phyloP scores from a whole-genome alignment of 2,329 filamentous ascomycete genomes.

The Colletotrichum lini region DNA sequence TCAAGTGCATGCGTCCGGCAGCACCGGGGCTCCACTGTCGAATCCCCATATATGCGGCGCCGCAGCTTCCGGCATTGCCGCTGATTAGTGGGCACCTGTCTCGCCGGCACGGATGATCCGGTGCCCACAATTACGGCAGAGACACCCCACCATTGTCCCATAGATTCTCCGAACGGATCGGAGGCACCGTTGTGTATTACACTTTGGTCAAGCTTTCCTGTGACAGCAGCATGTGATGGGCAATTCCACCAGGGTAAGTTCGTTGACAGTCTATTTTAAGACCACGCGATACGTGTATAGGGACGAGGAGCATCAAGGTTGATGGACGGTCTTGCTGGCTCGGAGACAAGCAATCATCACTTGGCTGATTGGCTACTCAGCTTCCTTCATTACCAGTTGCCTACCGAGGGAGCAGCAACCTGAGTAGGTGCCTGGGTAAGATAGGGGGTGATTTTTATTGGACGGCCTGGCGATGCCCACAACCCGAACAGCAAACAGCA shows the following conservation, averaged over 20 bases:
- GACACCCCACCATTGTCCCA: not conserved
- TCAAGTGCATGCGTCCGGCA: not conserved
- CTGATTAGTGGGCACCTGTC: too few relatives aligned
- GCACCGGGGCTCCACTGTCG: not conserved
- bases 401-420: too few relatives aligned
- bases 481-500: slow-evolving; percentile 1
- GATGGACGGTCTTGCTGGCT: not conserved
- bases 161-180: not conserved
- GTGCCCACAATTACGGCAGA: not conserved
- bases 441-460: not conserved
- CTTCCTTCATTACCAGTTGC: not conserved
- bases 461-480: not conserved
- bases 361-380: not conserved
- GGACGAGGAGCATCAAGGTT: not conserved
- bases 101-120: not conserved
- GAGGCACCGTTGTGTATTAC: not conserved
- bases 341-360: not conserved
- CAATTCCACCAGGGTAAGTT: not conserved
- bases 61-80: not conserved
- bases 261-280: not conserved
- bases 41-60: not conserved
- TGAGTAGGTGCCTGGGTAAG: not conserved
- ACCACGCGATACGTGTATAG: too few relatives aligned
- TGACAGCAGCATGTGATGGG: not conserved
- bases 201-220: not conserved